Base-by-base conservation (phyloP, 2,329 filamentous ascomycete genomes). In the Cryphonectria parasitica region DNA sequence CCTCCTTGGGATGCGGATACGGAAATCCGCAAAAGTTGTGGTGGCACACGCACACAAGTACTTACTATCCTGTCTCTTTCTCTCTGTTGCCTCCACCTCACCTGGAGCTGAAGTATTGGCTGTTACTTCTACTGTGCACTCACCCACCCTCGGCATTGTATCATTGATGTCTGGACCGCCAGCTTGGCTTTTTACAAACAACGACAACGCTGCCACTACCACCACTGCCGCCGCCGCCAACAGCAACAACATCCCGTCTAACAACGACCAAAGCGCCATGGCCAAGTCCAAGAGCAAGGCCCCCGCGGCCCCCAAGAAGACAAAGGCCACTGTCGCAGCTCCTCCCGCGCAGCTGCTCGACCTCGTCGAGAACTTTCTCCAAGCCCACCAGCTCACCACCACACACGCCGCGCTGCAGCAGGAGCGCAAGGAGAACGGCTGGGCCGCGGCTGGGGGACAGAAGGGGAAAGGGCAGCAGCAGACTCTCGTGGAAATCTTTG, bases 351-450 rank as follows among this genome's bases (percentile, higher is more conserved):
- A 91, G 79, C 82, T 94, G 49, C 83, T 94, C 77, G 87, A 89
- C 72, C 83, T 93, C 22, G 86, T 94, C 75, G 88, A 89, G 73
- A 80, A 82, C 31, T 94, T 94, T 79, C 84, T 94, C 65, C 85
- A 85, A 58, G 86, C 90, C 62, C 86, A 91, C 78, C 87, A 88
- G n/a, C 91, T 92, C 76, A 79, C 84, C 64, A 83, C 84, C 71
- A 88, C 91, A 62, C 87, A 87, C 76, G 82, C 85, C 71, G 86
- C 88, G 6, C 91, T 94, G 76, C 83, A 84, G 75, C 88, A 90
- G 77, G 89, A 93, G 77, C 83, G 87, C 67, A 85, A 81, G 77
- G 84, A 82, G 80, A 85, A 86, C 74, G 85, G 83, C 66, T 86
- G 83, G 83, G 73, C 80, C 28, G 74, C 71, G 63, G 60, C 75